Conservation (phyloP, 805 yeast species). For the Lipomyces kockii region DNA sequence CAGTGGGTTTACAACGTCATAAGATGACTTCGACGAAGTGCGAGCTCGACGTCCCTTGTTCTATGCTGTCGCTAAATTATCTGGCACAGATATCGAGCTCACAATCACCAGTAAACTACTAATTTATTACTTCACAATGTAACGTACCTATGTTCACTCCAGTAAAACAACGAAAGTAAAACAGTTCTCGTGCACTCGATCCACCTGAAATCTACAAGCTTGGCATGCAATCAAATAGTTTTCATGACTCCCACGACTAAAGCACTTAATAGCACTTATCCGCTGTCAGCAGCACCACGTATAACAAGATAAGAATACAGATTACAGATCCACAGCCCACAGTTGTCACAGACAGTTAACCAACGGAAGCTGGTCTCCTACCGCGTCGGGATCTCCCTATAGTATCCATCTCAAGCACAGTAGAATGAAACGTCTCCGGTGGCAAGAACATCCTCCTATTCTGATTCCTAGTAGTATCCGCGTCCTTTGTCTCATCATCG, state of each 20-base stretch:
- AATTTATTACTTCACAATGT: neutral
- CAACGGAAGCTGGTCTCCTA: neutral
- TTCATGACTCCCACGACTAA: neutral
- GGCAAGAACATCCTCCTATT: neutral
- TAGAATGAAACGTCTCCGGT: neutral
- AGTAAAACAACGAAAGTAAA: neutral
- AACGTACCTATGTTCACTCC: neutral
- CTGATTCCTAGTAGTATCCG: neutral
- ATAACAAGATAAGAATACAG: neutral
- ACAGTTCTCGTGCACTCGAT: neutral
- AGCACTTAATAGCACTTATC: neutral
- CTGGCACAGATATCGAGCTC: neutral
- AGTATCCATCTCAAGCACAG: neutral
- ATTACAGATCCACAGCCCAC: neutral
- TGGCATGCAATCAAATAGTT: neutral
- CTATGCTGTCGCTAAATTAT: too few relatives aligned
- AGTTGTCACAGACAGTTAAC: neutral
- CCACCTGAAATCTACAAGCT: neutral
- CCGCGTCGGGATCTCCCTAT: neutral
- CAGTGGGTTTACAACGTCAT: too few relatives aligned
- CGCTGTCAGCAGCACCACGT: neutral
- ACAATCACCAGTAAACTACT: neutral
- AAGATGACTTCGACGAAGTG: too few relatives aligned
- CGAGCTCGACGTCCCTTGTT: too few relatives aligned
- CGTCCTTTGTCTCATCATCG: neutral